phyloP scores from a whole-genome alignment of 495 filamentous ascomycete species.

The Penicillium ochrochloron region DNA sequence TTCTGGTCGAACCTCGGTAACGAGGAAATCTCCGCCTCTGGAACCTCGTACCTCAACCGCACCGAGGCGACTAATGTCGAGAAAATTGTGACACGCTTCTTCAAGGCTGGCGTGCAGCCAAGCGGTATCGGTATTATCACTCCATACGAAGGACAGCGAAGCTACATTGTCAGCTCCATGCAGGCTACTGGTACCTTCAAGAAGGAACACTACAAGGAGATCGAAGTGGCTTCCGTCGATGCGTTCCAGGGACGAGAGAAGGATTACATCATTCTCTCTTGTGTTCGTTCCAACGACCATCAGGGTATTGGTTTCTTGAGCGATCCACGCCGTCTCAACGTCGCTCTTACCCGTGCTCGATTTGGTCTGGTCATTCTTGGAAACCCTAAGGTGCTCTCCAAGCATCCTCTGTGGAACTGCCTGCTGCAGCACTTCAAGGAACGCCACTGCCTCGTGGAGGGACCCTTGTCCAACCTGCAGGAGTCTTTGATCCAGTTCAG shows the following conservation, averaged over 20 bases:
- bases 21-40: slow-evolving; percentile 96
- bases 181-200: slow-evolving; percentile 95
- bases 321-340: slow-evolving; percentile 96
- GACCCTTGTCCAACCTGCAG: slow-evolving; percentile 94
- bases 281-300: slow-evolving; percentile 98
- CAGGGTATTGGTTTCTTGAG: slow-evolving; percentile 99
- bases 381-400: slow-evolving; percentile 96
- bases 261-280: slow-evolving; percentile 98
- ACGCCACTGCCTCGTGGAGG: slow-evolving; percentile 92
- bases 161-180: slow-evolving; percentile 99
- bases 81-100: slow-evolving; percentile 97
- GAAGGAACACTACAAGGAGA: slow-evolving; percentile 98
- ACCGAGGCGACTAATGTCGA: slow-evolving; percentile 97
- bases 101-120: slow-evolving; percentile 97
- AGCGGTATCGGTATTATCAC: slow-evolving; percentile 96
- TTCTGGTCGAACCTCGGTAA: slow-evolving; percentile 99
- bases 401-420: slow-evolving; percentile 98
- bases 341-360: slow-evolving; percentile 96
- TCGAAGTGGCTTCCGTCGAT: slow-evolving; percentile 97
- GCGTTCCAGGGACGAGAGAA: slow-evolving; percentile 99
- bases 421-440: slow-evolving; percentile 98
- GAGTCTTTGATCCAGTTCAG: slow-evolving; percentile 94
- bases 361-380: slow-evolving; percentile 95
- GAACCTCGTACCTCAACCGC: slow-evolving; percentile 96
- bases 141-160: slow-evolving; percentile 97